Base-by-base conservation (phyloP, 306 rosid genomes). In the Parietaria judaica region DNA sequence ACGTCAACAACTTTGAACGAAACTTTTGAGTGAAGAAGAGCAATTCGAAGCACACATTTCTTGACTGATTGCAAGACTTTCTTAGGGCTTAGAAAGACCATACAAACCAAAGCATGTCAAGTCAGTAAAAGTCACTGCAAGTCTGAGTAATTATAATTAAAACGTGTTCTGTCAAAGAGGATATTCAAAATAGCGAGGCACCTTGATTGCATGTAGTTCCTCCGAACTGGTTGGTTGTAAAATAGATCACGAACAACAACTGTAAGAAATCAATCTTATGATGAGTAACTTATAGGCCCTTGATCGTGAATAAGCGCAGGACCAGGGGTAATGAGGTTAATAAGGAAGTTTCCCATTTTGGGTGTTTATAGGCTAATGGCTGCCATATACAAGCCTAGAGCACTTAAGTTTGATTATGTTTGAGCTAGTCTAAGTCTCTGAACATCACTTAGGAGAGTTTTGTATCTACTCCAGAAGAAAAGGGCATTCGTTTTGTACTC, bases 161-260 rank as follows among this genome's bases (percentile, higher is more conserved):
- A 63, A 41, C 11, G 16, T 17, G 35, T 12, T 54, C 60, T 41
- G 16, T 16, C 49, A 23, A 47, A 34, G 11, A 55, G 37, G 14
- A 17, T 16, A 9, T 13, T 61, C 41, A 14, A 52, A 48, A 46
- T 54, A 77, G 75, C 68, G 59, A 31, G 68, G 69, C 66, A 92
- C 99, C 99, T 92, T 74, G 88, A 86, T 65, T 82, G 94, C 58
- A 80, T 84, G 71, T 70, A 71, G 61, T 86, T 88, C 81, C 95
- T 88, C 74, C 96, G 84, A 79, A 88, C 94, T 41, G 96, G 99
- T 78, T 92, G 99, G 75, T 88, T 92, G 87, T 92, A 88, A 74
- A 86, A 92, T 72, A 88, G 74, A 78, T 92, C 99, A 36, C 87
- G 92, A 60, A 84, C 95, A 76, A 74, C 66, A 73, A 86, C 99